A percentile compares a stretch with the other conserved stretches of the same genome.
Evolutionary conservation across 805 yeast genomes (phyloP).

Genomic region (Saturnispora zaruensis): DNA sequence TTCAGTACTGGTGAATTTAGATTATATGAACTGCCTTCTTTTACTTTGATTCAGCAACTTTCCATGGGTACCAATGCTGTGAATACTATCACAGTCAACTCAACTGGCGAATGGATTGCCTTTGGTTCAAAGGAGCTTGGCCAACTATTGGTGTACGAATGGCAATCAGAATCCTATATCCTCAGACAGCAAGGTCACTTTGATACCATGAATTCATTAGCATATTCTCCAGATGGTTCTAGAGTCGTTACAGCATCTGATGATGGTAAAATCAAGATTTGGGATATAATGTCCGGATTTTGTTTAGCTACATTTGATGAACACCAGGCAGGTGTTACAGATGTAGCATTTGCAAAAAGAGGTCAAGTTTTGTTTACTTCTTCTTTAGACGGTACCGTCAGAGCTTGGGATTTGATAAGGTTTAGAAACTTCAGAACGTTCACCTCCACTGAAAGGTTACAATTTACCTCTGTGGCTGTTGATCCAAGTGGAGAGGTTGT

Average conservation of each 20-base stretch:
- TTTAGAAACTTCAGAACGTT: conserved; percentile 92
- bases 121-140: conserved; percentile 88
- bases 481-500: conserved; percentile 97
- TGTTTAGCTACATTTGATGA: conserved; percentile 88
- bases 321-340: conserved; percentile 83
- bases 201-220: conserved; percentile 75
- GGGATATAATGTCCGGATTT: conserved; percentile 93
- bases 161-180: conserved; percentile 96
- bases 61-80: conserved; percentile 89
- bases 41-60: conserved; percentile 72
- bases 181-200: conserved; percentile 96
- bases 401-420: conserved; percentile 94
- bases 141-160: conserved; percentile 93
- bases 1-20: conserved; percentile 86
- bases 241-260: conserved; percentile 89
- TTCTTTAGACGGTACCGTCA: conserved; percentile 90
- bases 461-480: conserved; percentile 81
- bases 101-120: conserved; percentile 93
- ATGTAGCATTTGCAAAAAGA: conserved; percentile 74
- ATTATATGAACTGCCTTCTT: conserved; percentile 77
- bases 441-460: conserved; percentile 82
- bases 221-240: conserved; percentile 93
- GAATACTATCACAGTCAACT: conserved; percentile 70
- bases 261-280: conserved; percentile 92
- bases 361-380: conserved; percentile 90